These are phyloP conservation scores for Dicorynia guianensis DNA, from an alignment of 306 rosid genomes.

Conservation along the genomic window DNA sequence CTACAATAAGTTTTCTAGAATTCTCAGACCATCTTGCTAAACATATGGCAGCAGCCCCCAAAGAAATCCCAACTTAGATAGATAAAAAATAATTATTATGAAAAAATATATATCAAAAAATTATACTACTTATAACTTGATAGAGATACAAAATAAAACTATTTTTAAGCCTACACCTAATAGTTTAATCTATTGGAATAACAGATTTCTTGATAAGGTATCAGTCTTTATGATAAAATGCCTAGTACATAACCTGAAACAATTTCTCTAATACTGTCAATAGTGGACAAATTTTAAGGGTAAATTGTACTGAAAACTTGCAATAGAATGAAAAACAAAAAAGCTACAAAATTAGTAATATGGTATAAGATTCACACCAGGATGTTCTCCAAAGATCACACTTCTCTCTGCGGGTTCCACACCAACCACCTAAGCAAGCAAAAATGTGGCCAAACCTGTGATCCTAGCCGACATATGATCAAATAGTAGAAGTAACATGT, in stretches of 20 bases:
- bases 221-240: no score
- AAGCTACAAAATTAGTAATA: conserved; percentile 8
- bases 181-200: no score
- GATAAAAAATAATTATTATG: conserved; percentile 38
- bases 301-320: conserved; percentile 33
- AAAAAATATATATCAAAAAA: conserved; percentile 16
- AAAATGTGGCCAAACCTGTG: conserved; percentile 16
- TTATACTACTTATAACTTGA: conserved; percentile 9
- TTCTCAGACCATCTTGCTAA: conserved; percentile 84
- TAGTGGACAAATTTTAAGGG: conserved; percentile 28
- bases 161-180: no score
- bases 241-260: conserved; percentile 81
- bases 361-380: conserved; percentile 55
- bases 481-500: conserved; percentile 32
- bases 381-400: conserved; percentile 78
- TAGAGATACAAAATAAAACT: no score
- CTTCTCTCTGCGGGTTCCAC: conserved; percentile 96
- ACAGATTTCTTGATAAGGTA: no score
- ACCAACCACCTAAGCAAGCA: conserved; percentile 74
- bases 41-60: conserved; percentile 92
- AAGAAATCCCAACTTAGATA: conserved; percentile 86
- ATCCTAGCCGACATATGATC: conserved; percentile 15
- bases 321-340: background rate
- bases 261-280: conserved; percentile 35
- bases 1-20: conserved; percentile 81